Percentiles rank a stretch among this genome's conserved stretches.
Evolutionary conservation across 495 filamentous ascomycete species (phyloP).

Genomic region (Talaromyces nanjingensis): DNA sequence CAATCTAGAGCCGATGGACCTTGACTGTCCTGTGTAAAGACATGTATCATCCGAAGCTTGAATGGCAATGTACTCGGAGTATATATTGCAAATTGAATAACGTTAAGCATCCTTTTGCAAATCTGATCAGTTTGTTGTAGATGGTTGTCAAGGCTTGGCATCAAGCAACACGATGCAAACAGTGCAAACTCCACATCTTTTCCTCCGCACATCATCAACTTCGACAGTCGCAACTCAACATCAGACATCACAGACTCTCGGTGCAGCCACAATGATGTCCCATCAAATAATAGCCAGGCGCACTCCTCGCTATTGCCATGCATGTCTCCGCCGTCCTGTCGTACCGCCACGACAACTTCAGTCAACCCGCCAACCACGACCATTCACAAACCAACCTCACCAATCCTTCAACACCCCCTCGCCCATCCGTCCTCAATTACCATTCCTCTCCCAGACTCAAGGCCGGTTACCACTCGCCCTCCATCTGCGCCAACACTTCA

Average conservation of each 20-base stretch:
- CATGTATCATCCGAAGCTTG: too few relatives aligned
- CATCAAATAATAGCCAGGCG: conserved; percentile 5
- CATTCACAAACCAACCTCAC: conserved; percentile 42
- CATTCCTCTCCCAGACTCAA: conserved; percentile 60
- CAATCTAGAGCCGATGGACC: background rate
- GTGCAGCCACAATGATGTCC: background rate
- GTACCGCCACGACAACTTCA: background rate
- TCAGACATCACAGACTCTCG: background rate
- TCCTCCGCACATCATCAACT: background rate
- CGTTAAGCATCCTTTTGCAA: too few relatives aligned
- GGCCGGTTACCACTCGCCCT: conserved; percentile 30
- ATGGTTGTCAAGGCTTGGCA: background rate
- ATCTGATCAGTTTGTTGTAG: background rate
- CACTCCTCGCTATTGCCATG: background rate
- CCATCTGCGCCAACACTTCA: conserved; percentile 46
- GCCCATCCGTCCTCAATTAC: conserved; percentile 64
- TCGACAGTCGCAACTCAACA: background rate
- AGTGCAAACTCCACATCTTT: background rate
- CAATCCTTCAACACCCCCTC: conserved; percentile 41
- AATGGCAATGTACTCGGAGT: background rate
- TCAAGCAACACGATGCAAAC: background rate
- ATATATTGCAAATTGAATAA: too few relatives aligned
- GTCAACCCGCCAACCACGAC: conserved; percentile 14
- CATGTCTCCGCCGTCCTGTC: background rate
- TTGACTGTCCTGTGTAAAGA: too few relatives aligned